Percentiles rank a stretch among this genome's conserved stretches.
Evolutionary conservation across 78 protist species (phyloP).

Genomic region (Dictyostelium brefeldianum): DNA sequence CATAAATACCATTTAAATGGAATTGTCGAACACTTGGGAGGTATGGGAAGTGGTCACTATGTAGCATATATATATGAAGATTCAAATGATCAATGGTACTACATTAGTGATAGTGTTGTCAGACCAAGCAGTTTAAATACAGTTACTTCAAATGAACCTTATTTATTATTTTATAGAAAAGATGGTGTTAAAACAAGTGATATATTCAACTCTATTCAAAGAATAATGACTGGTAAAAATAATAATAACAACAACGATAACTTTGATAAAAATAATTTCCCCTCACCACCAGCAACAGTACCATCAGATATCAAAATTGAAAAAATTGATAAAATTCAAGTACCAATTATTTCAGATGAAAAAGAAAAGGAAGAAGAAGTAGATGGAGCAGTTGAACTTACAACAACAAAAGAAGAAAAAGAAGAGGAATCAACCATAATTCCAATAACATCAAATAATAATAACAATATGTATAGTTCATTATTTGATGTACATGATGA

Average conservation of each 20-base stretch:
- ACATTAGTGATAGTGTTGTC: slow-evolving; percentile 21
- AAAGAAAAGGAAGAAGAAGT: too few relatives aligned
- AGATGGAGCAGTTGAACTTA: neutral
- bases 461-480: neutral
- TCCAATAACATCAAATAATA: neutral
- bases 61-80: slow-evolving; percentile 72
- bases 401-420: neutral
- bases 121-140: neutral
- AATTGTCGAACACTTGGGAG: slow-evolving; percentile 71
- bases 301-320: neutral
- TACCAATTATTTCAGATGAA: neutral
- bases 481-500: neutral
- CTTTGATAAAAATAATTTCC: too few relatives aligned
- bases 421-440: neutral
- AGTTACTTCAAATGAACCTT: slow-evolving; percentile 34
- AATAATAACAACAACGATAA: neutral
- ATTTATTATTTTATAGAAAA: slow-evolving; percentile 52
- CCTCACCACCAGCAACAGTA: neutral
- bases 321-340: neutral
- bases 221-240: neutral
- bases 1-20: slow-evolving; percentile 58
- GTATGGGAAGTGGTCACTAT: slow-evolving; percentile 81
- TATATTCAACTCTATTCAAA: slow-evolving; percentile 12
- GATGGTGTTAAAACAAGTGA: slow-evolving; percentile 9
- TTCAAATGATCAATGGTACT: slow-evolving; percentile 41